A percentile compares a stretch with the other conserved stretches of the same genome.
These are phyloP conservation scores for Crucihimalaya himalaica DNA, from an alignment of 345 rosid genomes.

Conservation along the genomic window DNA sequence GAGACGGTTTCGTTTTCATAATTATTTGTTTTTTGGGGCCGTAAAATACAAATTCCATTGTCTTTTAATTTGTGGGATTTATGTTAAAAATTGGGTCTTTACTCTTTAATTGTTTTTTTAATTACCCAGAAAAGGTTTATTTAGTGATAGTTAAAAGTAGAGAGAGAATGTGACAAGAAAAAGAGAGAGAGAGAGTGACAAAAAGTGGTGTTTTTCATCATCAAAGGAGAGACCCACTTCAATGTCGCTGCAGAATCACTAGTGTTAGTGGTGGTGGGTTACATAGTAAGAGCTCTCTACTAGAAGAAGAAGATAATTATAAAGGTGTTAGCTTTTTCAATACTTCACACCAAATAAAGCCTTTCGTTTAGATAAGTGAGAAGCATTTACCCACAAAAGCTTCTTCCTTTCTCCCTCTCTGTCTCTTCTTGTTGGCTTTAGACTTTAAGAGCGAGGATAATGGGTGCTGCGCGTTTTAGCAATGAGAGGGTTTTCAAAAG, in stretches of 20 bases:
- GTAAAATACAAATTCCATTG: neutral
- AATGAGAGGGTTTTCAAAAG: constrained; percentile 35
- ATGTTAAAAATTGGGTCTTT: neutral
- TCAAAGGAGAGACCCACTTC: constrained; percentile 45
- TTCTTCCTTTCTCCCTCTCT: neutral
- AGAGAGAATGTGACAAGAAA: constrained; percentile 28
- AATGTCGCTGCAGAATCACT: constrained; percentile 41
- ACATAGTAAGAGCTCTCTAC: constrained; percentile 31
- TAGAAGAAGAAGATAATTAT: constrained; percentile 19
- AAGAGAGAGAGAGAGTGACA: constrained; percentile 15
- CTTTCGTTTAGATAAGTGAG: constrained; percentile 7
- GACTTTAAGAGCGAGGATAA: constrained; percentile 6
- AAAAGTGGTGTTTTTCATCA: constrained; percentile 36
- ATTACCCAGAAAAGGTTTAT: constrained; percentile 6
- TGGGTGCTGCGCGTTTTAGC: constrained; percentile 47
- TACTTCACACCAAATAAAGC: constrained; percentile 32
- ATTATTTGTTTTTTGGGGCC: neutral
- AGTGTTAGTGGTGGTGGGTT: constrained; percentile 45
- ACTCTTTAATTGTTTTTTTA: neutral
- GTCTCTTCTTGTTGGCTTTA: constrained; percentile 19
- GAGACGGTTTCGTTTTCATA: constrained; percentile 7
- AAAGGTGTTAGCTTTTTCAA: constrained; percentile 34
- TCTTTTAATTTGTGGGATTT: no score
- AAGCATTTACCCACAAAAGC: constrained; percentile 19
- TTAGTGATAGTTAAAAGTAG: constrained; percentile 29